These are phyloP conservation scores for Podaxis sp. DNA, from an alignment of 768 basidiomycete genomes.

Conservation along the genomic window DNA sequence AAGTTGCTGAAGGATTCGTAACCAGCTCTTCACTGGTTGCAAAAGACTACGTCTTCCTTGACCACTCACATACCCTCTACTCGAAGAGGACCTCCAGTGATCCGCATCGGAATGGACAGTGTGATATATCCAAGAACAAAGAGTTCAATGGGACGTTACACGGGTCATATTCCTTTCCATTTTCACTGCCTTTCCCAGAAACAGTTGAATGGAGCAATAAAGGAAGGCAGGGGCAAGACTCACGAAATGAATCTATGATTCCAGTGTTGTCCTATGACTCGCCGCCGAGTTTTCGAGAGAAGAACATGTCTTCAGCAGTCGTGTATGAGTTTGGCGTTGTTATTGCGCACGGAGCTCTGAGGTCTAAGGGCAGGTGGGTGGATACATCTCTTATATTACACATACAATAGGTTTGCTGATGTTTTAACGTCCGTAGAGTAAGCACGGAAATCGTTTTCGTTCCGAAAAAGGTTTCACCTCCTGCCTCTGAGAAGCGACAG, in stretches of 20 bases:
- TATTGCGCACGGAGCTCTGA: not conserved
- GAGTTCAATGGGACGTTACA: not conserved
- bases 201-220: not conserved
- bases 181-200: not conserved
- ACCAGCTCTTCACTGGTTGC: not conserved
- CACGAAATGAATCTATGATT: not conserved
- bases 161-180: not conserved
- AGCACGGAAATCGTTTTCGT: not conserved
- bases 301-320: not conserved
- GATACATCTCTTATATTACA: not conserved
- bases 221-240: not conserved
- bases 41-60: not conserved
- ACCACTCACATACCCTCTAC: not conserved
- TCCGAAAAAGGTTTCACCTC: not conserved
- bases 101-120: not conserved
- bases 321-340: not conserved
- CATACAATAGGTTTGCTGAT: not conserved
- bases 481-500: slow-evolving; percentile 3
- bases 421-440: not conserved
- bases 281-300: not conserved
- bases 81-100: not conserved
- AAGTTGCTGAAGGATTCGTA: not conserved
- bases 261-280: not conserved
- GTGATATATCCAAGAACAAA: not conserved
- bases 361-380: not conserved